Percentiles rank a stretch among this genome's conserved stretches.
Conservation (phyloP, 2,329 filamentous ascomycete genomes). For the Aspergillus ustus region DNA sequence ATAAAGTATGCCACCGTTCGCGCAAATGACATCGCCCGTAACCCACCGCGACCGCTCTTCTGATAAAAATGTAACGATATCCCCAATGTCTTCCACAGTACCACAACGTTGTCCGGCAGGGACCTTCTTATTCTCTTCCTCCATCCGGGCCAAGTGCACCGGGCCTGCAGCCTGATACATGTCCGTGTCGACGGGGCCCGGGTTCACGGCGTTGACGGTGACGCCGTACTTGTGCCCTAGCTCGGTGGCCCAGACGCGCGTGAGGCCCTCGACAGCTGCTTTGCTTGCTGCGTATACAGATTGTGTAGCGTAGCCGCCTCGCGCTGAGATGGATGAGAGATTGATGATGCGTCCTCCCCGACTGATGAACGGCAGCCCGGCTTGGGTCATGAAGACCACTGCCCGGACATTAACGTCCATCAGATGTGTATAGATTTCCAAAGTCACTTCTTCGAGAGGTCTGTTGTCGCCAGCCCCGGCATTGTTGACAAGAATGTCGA, state of each 20-base stretch:
- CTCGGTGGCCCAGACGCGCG: constrained; percentile 59
- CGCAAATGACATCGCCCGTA: constrained; percentile 29
- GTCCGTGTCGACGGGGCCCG: constrained; percentile 33
- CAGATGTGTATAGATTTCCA: constrained; percentile 21
- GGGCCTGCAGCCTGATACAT: constrained; percentile 23
- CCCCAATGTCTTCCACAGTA: constrained; percentile 28
- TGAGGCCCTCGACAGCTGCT: constrained; percentile 66
- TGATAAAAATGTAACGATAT: constrained; percentile 26
- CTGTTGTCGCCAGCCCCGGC: constrained; percentile 29
- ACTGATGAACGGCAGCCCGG: constrained; percentile 19
- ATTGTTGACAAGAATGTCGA: constrained; percentile 33
- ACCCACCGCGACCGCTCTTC: constrained; percentile 26
- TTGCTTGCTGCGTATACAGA: constrained; percentile 67
- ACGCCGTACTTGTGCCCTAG: constrained; percentile 33
- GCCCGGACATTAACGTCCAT: constrained; percentile 27
- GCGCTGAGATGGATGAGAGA: constrained; percentile 24
- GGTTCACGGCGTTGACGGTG: constrained; percentile 37
- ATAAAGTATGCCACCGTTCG: constrained; percentile 27
- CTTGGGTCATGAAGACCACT: constrained; percentile 30
- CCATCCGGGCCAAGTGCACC: constrained; percentile 22
- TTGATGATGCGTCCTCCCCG: constrained; percentile 27
- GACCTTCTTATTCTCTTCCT: constrained; percentile 24
- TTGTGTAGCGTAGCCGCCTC: constrained; percentile 39
- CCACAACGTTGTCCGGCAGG: constrained; percentile 26
- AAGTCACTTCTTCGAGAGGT: constrained; percentile 24